These are phyloP conservation scores for Scytalidium lignicola DNA, from an alignment of 2,329 filamentous ascomycete species.

Conservation along the genomic window DNA sequence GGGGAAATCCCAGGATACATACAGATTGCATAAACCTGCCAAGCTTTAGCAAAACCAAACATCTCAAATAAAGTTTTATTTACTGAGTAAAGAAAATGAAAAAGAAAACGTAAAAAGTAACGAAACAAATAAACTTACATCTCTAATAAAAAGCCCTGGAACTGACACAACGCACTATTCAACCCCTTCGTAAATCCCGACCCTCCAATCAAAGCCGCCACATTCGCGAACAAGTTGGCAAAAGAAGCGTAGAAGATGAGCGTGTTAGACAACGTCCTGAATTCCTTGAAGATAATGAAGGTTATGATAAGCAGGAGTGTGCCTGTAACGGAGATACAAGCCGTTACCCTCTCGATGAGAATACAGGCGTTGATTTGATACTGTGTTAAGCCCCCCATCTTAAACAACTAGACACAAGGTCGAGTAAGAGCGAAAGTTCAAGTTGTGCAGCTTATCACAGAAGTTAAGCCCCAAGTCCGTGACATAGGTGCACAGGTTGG, in stretches of 20 bases:
- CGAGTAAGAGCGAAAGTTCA: no score
- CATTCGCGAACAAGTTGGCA: constrained; percentile 54
- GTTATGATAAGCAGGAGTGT: constrained; percentile 67
- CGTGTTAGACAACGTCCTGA: constrained; percentile 75
- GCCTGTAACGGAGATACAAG: constrained; percentile 64
- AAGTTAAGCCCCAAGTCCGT: not conserved
- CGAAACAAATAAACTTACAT: constrained; percentile 59
- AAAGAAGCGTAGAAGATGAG: constrained; percentile 57
- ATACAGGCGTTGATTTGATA: constrained; percentile 49
- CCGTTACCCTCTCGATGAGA: constrained; percentile 62
- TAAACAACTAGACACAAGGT: constrained; percentile 38
- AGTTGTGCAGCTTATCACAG: not conserved
- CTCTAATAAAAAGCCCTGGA: constrained; percentile 78
- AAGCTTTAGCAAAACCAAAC: constrained; percentile 70
- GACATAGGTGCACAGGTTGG: not conserved
- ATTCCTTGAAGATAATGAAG: constrained; percentile 61
- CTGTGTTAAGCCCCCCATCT: constrained; percentile 39
- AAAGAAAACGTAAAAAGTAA: constrained; percentile 49
- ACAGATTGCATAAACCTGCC: constrained; percentile 39
- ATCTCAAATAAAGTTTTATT: constrained; percentile 28
- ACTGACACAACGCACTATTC: constrained; percentile 46
- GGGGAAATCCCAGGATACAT: not conserved
- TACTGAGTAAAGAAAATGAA: no score
- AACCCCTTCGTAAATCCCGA: constrained; percentile 28
- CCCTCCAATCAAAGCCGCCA: constrained; percentile 51